Base-by-base conservation (phyloP, 2,329 filamentous ascomycete genomes). In the Ampelomyces quisqualis region DNA sequence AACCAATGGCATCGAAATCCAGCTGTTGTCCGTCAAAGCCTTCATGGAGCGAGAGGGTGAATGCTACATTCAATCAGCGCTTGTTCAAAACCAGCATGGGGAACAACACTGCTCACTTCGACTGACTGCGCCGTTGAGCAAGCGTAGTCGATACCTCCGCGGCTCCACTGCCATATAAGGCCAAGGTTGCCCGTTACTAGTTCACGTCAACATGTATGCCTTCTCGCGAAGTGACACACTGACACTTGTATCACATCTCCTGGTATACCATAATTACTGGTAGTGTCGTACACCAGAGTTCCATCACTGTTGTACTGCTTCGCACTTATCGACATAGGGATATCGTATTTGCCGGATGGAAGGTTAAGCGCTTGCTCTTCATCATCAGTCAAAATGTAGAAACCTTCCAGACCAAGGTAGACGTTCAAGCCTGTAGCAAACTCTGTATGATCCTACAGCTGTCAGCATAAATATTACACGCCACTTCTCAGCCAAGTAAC, bases 131-230 rank as follows among this genome's bases (percentile, higher is more conserved):
- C 49, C 71, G 57, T 81, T 73, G 18, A 79, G 70, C 39, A 81
- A 55, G 2, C 79, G 68, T 50, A 82, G 73, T 14, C 78, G 76
- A 60, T 82, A 81, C 57, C 80, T 81, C 51, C 78, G 72, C 3
- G 77, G 77, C 58, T 82, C 74, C 5, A 81, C 78, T 9, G 73
- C 68, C 3, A 80, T 45, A 45, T 71, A 80, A 3, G 79, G 79
- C 78, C 79, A 82, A 2, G 79, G 79, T 46, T 78, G 73, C 2
- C 75, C 76, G 50, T 82, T 81, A 3, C 55, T 57, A 31, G 6
- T 10, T 24, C 20, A 14, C n/a, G 6, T 22, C 1, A 27, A n/a
- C 26, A 11, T 18, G 10, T 9, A 18, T 4, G 13, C 7, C 3
- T 4, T 22, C 2, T 3, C 14, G 11, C 11, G 11, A 18, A 5